A percentile compares a stretch with the other conserved stretches of the same genome.
These are phyloP conservation scores for Cucumis melo DNA, from an alignment of 306 rosid species.

Conservation along the genomic window DNA sequence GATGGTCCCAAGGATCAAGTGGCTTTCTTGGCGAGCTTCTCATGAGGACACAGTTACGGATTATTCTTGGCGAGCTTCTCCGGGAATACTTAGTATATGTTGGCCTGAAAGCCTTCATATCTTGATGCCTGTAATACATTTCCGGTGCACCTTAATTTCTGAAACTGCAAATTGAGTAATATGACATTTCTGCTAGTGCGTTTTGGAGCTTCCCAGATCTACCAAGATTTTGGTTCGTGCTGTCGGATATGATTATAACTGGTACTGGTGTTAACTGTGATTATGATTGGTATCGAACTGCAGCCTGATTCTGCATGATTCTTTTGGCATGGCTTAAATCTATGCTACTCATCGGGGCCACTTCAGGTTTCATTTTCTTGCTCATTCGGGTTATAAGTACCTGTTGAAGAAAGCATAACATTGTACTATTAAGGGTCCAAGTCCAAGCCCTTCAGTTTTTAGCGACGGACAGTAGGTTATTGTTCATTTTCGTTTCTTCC, in stretches of 20 bases:
- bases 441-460: slow-evolving; percentile 3
- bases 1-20: background rate
- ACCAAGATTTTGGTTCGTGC: slow-evolving; percentile 1
- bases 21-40: slow-evolving; percentile 1
- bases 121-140: background rate
- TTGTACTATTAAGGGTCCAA: background rate
- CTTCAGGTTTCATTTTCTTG: background rate
- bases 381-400: background rate
- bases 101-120: background rate
- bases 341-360: background rate
- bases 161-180: background rate
- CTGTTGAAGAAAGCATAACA: slow-evolving; percentile 2
- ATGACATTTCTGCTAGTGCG: background rate
- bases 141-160: slow-evolving; percentile 1
- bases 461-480: background rate
- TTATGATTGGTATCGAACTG: background rate
- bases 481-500: background rate
- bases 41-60: background rate
- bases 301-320: background rate
- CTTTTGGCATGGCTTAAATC: background rate
- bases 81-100: background rate
- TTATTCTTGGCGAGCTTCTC: background rate
- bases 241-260: background rate
- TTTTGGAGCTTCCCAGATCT: background rate
- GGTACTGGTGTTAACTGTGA: background rate